Base-by-base conservation (phyloP, 1,139 yeast genomes). In the Schizosaccharomyces versatilis region DNA sequence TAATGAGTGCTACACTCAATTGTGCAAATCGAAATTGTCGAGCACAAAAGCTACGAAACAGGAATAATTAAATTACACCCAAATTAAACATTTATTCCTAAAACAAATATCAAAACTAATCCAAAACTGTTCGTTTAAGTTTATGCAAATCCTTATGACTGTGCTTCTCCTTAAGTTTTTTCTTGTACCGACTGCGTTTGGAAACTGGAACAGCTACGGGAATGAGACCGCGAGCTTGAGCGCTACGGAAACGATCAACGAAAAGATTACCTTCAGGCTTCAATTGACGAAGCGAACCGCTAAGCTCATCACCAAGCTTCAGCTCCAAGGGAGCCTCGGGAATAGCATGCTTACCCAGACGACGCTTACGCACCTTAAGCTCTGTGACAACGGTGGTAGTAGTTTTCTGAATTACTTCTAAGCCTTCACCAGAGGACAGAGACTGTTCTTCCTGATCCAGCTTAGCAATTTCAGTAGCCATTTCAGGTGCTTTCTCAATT, bases 91-190 rank as follows among this genome's bases (percentile, higher is more conserved):
- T 15, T 41, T 7, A 10, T 15, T 41, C 47, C 47, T 24, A 24
- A 41, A 12, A 41, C 17, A 32, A 32, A 19, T 17, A 44, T 12
- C 32, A 19, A 44, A 17, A 44, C 10, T 19, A 24, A 44, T 44
- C 32, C 19, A 24, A 44, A 19, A 44, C 49, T 32, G 32, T 17
- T 44, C 38, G 17, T 44, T 44, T 44, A 24, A 24, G 49, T 8
- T 19, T 12, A 32, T 44, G 49, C 38, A 44, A 44, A 36, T 44
- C 49, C 32, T 44, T 44, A 38, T 82, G 84, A 48, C 88, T 76
- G 94, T 95, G 86, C 68, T 85, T 86, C 67, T 85, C 95, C 41
- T 93, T 82, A 58, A 83, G 69, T 72, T 82, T 84, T 59, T 76
- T 82, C 60, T 78, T 73, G 65, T 81, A 82, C 57, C 64, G 64